A percentile compares a stretch with the other conserved stretches of the same genome.
Evolutionary conservation across 345 rosid species (phyloP).

Genomic region (Lepidium sativum): DNA sequence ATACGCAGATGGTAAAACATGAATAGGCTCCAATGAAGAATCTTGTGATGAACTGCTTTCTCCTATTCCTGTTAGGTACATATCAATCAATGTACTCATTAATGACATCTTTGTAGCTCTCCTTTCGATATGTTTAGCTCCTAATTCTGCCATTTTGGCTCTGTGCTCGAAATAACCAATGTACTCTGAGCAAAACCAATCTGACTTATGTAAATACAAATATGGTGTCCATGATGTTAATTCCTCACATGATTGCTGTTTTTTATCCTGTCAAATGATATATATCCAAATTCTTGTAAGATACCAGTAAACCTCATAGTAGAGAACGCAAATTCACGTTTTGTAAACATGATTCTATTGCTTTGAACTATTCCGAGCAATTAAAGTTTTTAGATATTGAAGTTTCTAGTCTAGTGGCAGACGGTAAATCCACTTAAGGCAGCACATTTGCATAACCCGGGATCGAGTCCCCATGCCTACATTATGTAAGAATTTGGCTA

Average conservation of each 20-base stretch:
- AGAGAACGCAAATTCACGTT: too few species aligned
- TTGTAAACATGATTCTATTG: too few species aligned
- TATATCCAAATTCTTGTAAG: too few species aligned
- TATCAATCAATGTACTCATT: constrained; percentile 24
- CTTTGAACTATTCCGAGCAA: too few species aligned
- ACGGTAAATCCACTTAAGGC: too few species aligned
- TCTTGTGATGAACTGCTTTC: not conserved
- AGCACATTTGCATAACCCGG: too few species aligned
- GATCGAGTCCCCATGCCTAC: too few species aligned
- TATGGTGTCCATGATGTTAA: constrained; percentile 38
- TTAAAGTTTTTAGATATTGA: too few species aligned
- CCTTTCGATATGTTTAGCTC: constrained; percentile 30
- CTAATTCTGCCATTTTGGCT: constrained; percentile 34
- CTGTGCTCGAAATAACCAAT: constrained; percentile 42
- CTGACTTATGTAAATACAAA: constrained; percentile 40
- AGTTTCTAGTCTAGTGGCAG: too few species aligned
- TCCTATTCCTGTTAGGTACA: not conserved
- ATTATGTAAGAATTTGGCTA: too few species aligned
- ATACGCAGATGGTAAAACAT: constrained; percentile 42
- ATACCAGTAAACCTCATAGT: not conserved
- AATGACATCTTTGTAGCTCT: constrained; percentile 31
- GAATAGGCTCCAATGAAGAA: constrained; percentile 20
- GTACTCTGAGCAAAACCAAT: constrained; percentile 43
- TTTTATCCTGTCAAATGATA: not conserved
- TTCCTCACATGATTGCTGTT: not conserved